Conservation (phyloP, 352 stramenopile genomes). For the Phytophthora boehmeriae region DNA sequence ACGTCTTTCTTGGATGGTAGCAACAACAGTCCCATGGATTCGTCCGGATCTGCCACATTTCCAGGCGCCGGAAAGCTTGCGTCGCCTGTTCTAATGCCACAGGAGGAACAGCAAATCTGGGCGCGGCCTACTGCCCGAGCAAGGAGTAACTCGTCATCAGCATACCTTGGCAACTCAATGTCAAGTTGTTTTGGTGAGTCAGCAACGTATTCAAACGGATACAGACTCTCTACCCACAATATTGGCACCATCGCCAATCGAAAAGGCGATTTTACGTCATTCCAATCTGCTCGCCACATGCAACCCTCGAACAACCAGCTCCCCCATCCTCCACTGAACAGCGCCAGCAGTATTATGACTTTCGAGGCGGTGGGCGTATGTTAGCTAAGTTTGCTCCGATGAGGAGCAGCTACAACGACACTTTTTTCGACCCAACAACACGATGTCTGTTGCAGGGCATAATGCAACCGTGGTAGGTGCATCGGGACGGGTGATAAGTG, state of each 20-base stretch:
- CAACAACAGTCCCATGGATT: conserved; percentile 35
- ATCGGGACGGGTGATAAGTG: conserved; percentile 14
- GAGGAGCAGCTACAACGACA: conserved; percentile 31
- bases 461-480: conserved; percentile 7
- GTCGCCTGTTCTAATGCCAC: conserved; percentile 38
- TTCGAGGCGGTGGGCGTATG: conserved; percentile 23
- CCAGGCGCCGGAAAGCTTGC: conserved; percentile 25
- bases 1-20: conserved; percentile 56
- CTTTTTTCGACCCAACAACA: conserved; percentile 20
- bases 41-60: conserved; percentile 30
- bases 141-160: conserved; percentile 51
- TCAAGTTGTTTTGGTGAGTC: conserved; percentile 34
- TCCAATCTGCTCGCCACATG: conserved; percentile 28
- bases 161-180: conserved; percentile 37
- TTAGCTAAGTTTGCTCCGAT: conserved; percentile 31
- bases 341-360: conserved; percentile 38
- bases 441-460: conserved; percentile 10
- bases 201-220: conserved; percentile 26
- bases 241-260: conserved; percentile 26
- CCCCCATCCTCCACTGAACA: conserved; percentile 21
- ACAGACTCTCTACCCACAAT: conserved; percentile 21
- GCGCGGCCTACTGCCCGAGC: conserved; percentile 24
- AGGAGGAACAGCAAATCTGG: conserved; percentile 42
- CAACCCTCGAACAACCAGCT: conserved; percentile 34
- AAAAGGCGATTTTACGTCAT: conserved; percentile 31